These are phyloP conservation scores for Gelatoporia subvermispora DNA, from an alignment of 768 basidiomycete species.

Conservation along the genomic window DNA sequence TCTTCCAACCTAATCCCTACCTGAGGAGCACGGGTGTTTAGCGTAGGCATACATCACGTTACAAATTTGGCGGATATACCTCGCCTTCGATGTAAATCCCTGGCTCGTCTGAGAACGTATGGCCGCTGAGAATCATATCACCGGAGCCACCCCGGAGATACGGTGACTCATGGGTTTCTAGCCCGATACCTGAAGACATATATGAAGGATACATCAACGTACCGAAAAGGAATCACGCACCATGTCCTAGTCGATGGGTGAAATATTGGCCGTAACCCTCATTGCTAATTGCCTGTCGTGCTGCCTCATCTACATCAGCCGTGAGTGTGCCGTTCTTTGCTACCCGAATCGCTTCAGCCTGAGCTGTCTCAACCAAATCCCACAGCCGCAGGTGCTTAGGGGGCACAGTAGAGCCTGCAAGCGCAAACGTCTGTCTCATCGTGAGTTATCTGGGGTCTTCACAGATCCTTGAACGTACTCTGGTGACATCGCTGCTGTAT, in stretches of 20 bases:
- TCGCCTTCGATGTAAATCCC: conserved; percentile 69
- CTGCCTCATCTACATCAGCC: conserved; percentile 55
- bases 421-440: conserved; percentile 55
- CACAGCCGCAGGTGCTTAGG: conserved; percentile 51
- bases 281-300: conserved; percentile 44
- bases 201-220: not conserved
- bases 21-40: conserved; percentile 26
- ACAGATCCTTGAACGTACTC: conserved; percentile 40
- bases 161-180: conserved; percentile 79
- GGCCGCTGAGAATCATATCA: conserved; percentile 52
- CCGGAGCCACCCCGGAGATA: conserved; percentile 71
- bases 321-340: conserved; percentile 48
- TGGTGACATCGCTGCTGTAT: conserved; percentile 74
- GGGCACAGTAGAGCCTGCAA: conserved; percentile 52
- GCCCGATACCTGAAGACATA: conserved; percentile 59
- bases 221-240: conserved; percentile 30
- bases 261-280: conserved; percentile 54
- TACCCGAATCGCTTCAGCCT: conserved; percentile 45
- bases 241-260: conserved; percentile 79
- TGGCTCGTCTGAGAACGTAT: conserved; percentile 82
- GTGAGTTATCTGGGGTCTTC: not conserved
- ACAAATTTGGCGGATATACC: conserved; percentile 35
- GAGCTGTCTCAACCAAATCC: conserved; percentile 61
- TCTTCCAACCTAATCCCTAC: conserved; percentile 82
- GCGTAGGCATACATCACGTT: not conserved